Evolutionary conservation across 176 grass and related monocot species (phyloP), one percentile per base, ranked within the genome.

Genomic region (Lolium perenne): DNA sequence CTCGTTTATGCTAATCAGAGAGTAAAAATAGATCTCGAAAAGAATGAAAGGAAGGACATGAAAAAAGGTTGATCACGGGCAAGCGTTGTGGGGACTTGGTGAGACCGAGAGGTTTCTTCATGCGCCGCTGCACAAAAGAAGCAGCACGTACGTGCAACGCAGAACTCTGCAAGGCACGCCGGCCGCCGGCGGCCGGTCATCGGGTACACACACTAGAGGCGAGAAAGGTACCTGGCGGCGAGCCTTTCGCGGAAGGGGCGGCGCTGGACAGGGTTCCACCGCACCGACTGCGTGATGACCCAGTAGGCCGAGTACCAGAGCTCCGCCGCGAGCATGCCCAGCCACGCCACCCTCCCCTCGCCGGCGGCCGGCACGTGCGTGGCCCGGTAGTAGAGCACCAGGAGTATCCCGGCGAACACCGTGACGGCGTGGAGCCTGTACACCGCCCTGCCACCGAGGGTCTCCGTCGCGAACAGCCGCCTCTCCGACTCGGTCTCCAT

Each of bases 221-320:
- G 25, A 20, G 5, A 8, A 57, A 13, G 7, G 38, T 71, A 80
- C 78, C 78, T 80, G 40, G 78, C 58, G 21, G 66, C 50, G 80
- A 97, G 92, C 64, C 80, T 73, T 18, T 88, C 92, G 18, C 74
- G 86, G 87, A 90, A 93, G 38, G 89, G 46, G 79, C 35, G 71
- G 47, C 87, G 95, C 59, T 90, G 86, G 69, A 93, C 70, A 10
- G 80, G 89, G 49, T 80, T 83, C 91, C 92, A 97, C 8, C 89
- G 95, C 54, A 89, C 80, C 13, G 93, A 88, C 74, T 90, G 89
- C 80, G 84, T 91, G 48, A 97, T 18, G 22, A 97, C 32, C 95
- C 95, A 97, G 71, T 95, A 97, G 68, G 90, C 46, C 21, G 85
- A 80, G 76, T 90, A 97, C 89, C 91, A 95, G 4, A 97, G 79